A percentile compares a stretch with the other conserved stretches of the same genome.
These are phyloP conservation scores for Cynanchum wilfordii DNA, from an alignment of 257 asterid species.

Conservation along the genomic window DNA sequence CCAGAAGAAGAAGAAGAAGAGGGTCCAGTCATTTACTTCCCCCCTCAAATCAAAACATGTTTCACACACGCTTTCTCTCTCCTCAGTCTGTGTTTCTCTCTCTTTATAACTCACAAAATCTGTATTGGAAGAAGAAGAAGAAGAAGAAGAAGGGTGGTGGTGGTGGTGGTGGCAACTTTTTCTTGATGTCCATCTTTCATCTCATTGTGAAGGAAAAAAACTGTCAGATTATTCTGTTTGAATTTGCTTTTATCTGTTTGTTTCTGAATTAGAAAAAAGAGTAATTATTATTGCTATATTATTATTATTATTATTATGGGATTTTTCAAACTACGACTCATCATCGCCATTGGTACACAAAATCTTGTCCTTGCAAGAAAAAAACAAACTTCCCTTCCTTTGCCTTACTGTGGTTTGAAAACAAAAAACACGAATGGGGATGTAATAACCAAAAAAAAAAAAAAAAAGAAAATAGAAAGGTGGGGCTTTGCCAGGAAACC, in stretches of 20 bases:
- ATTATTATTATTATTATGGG: slow-evolving; percentile 33
- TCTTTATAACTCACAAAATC: slow-evolving; percentile 7
- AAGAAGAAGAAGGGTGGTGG: not conserved
- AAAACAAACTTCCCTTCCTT: slow-evolving; percentile 7
- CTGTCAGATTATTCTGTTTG: slow-evolving; percentile 39
- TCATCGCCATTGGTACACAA: slow-evolving; percentile 28
- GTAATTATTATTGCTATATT: slow-evolving; percentile 18
- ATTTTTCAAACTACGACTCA: slow-evolving; percentile 22
- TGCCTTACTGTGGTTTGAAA: slow-evolving; percentile 44
- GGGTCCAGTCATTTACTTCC: slow-evolving; percentile 30
- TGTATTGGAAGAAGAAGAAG: not conserved
- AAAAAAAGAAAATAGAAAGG: slow-evolving; percentile 6
- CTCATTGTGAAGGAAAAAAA: slow-evolving; percentile 35
- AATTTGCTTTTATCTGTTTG: slow-evolving; percentile 23
- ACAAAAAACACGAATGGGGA: not conserved
- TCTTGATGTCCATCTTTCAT: slow-evolving; percentile 30
- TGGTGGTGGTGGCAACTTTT: not conserved
- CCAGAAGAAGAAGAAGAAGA: slow-evolving; percentile 12
- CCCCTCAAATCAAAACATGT: slow-evolving; percentile 17
- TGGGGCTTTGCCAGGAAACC: slow-evolving; percentile 39
- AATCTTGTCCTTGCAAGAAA: slow-evolving; percentile 44
- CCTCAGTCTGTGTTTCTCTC: not conserved
- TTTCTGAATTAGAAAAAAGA: slow-evolving; percentile 20
- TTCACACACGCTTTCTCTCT: not conserved
- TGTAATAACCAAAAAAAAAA: slow-evolving; percentile 16